Base-by-base conservation (phyloP, 2,329 filamentous ascomycete species). In the Stylonectria norvegica region DNA sequence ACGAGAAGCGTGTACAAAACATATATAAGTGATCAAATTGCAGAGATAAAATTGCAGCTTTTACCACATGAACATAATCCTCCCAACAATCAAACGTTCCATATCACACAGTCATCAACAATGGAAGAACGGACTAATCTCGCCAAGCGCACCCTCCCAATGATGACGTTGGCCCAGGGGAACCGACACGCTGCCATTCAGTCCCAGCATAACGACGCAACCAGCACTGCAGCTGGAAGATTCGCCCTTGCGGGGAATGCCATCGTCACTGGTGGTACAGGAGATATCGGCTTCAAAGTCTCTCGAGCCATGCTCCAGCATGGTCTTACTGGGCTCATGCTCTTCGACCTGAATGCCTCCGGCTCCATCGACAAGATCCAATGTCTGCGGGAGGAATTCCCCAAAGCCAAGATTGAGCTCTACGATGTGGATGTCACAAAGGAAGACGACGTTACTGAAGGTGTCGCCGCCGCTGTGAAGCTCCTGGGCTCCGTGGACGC, bases 251-350 rank as follows among this genome's bases (percentile, higher is more conserved):
- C 25, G 11, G 45, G 45, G 14, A 48, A 48, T 16, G 42, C 42
- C 25, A 53, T 62, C 72, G 72, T 86, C 10, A 85, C 83, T 0
- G 83, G 83, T 14, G 83, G 83, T 20, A 43, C 47, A 3, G 51
- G 51, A 5, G 36, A 34, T 4, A 33, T 54, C 17, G 51, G 47
- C 11, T 29, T 47, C 3, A 15, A 32, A 2, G 82, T 78, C 5
- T 68, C 82, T 14, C 67, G 70, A 40, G 83, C 82, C 2, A 70
- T 87, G 12, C 76, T 86, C 23, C 81, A 87, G 60, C 83, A 87
- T 55, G 83, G 83, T 7, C 66, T 79, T 2, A 58, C 66, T 0
- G 77, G 75, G 2, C 63, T 85, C 11, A 71, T 70, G 27, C 70
- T 87, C 17, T 77, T 84, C 57, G 83, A 86, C 55, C 56, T 82